A percentile compares a stretch with the other conserved stretches of the same genome.
These are phyloP conservation scores for Fomitopsis palustris DNA, from an alignment of 1,284 basidiomycete species.

Conservation along the genomic window DNA sequence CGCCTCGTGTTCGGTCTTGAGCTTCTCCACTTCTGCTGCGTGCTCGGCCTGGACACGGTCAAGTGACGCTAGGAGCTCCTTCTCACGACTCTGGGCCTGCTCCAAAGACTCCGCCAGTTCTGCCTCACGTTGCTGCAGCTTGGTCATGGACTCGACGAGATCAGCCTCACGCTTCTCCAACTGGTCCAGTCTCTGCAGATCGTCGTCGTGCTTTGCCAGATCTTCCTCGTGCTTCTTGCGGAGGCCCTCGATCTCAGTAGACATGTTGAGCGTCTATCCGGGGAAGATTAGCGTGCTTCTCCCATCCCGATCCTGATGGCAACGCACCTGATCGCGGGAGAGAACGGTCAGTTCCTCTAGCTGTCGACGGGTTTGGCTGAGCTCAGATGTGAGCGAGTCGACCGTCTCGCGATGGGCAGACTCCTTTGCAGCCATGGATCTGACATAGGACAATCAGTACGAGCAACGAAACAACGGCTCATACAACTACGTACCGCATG, in stretches of 20 bases:
- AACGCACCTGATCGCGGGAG: constrained; percentile 73
- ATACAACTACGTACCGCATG: constrained; percentile 63
- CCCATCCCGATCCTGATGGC: not conserved
- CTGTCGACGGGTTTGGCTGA: constrained; percentile 68
- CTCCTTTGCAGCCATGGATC: constrained; percentile 95
- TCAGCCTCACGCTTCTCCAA: constrained; percentile 54
- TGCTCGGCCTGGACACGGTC: constrained; percentile 33
- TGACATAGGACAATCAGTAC: constrained; percentile 24
- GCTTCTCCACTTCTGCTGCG: constrained; percentile 39
- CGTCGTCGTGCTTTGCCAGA: constrained; percentile 32
- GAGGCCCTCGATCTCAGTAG: constrained; percentile 75
- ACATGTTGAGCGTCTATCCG: constrained; percentile 76
- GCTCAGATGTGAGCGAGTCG: constrained; percentile 63
- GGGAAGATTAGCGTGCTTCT: not conserved
- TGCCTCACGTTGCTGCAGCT: constrained; percentile 34
- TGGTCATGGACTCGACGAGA: constrained; percentile 45
- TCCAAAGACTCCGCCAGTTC: constrained; percentile 38
- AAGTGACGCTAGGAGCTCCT: constrained; percentile 47
- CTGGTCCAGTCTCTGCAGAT: constrained; percentile 39
- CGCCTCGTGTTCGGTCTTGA: constrained; percentile 54
- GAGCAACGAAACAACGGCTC: too few relatives aligned
- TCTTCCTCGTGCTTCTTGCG: constrained; percentile 57
- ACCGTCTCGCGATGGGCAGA: constrained; percentile 78
- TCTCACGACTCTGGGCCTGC: constrained; percentile 53
- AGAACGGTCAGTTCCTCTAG: constrained; percentile 77